Conservation (phyloP, 352 stramenopile genomes). For the Peronospora farinosa region DNA sequence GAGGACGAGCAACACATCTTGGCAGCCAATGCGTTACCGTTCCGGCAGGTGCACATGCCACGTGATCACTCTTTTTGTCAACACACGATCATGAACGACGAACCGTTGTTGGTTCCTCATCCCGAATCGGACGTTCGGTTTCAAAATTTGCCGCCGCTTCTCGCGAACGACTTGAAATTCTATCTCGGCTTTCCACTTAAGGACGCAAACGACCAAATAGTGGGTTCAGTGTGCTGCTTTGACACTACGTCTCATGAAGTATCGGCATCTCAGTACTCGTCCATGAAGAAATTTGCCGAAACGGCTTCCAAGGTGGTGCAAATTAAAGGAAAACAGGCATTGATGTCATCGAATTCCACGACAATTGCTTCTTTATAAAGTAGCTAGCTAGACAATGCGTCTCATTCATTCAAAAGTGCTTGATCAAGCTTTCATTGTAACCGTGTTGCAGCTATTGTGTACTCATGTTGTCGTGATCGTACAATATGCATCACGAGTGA, state of each 20-base stretch:
- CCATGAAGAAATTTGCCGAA: constrained; percentile 41
- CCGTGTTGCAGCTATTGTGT: not conserved
- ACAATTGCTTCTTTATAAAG: constrained; percentile 2
- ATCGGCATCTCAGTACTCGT: constrained; percentile 50
- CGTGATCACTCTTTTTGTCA: constrained; percentile 60
- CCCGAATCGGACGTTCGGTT: constrained; percentile 67
- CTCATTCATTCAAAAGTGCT: not conserved
- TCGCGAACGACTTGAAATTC: constrained; percentile 31
- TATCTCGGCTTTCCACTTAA: constrained; percentile 45
- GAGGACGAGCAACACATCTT: constrained; percentile 44
- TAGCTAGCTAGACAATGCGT: not conserved
- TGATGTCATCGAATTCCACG: constrained; percentile 3
- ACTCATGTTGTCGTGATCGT: not conserved
- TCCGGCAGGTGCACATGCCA: constrained; percentile 37
- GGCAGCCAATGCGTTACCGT: constrained; percentile 26
- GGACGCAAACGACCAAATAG: constrained; percentile 36
- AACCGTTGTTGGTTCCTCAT: constrained; percentile 52
- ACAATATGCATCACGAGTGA: not conserved
- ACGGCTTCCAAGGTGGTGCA: constrained; percentile 43
- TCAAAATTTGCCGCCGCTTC: constrained; percentile 28
- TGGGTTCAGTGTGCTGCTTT: constrained; percentile 63
- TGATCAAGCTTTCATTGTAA: not conserved
- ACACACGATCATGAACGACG: constrained; percentile 59
- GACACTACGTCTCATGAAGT: constrained; percentile 39
- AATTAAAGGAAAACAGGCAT: constrained; percentile 24